Conservation (phyloP, 306 rosid genomes). For the Vigna nakashimae region DNA sequence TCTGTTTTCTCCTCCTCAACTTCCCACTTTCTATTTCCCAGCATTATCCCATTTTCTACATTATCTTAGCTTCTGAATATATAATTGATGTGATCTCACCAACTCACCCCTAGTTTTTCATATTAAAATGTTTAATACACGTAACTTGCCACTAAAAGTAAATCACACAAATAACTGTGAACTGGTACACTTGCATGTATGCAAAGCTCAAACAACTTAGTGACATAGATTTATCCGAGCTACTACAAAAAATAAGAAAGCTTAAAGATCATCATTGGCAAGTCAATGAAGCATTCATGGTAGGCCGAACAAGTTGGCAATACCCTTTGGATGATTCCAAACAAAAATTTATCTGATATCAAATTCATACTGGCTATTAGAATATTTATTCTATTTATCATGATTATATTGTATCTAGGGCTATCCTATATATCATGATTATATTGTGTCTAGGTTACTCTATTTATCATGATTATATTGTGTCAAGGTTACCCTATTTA, state of each 20-base stretch:
- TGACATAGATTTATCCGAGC: neutral
- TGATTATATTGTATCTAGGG: too few relatives aligned
- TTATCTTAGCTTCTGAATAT: constrained; percentile 17
- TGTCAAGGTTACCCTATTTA: too few relatives aligned
- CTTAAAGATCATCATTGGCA: constrained; percentile 2
- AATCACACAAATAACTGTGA: neutral
- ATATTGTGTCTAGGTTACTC: too few relatives aligned
- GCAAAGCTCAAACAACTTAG: constrained; percentile 1
- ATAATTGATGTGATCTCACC: neutral
- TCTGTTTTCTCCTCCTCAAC: constrained; percentile 9
- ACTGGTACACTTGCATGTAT: neutral
- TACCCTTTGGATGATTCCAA: neutral
- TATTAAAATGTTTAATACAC: neutral
- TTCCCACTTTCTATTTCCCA: constrained; percentile 6
- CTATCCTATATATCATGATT: too few relatives aligned
- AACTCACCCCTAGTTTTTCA: neutral
- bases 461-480: too few relatives aligned
- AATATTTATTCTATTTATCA: too few relatives aligned
- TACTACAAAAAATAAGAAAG: constrained; percentile 1
- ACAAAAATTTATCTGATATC: neutral
- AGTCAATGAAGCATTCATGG: constrained; percentile 4
- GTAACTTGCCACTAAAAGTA: neutral
- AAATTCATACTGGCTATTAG: constrained; percentile 26
- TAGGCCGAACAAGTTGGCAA: constrained; percentile 1
- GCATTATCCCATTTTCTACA: neutral